phyloP scores from a whole-genome alignment of 2,329 filamentous ascomycete genomes.

The Onygena corvina region DNA sequence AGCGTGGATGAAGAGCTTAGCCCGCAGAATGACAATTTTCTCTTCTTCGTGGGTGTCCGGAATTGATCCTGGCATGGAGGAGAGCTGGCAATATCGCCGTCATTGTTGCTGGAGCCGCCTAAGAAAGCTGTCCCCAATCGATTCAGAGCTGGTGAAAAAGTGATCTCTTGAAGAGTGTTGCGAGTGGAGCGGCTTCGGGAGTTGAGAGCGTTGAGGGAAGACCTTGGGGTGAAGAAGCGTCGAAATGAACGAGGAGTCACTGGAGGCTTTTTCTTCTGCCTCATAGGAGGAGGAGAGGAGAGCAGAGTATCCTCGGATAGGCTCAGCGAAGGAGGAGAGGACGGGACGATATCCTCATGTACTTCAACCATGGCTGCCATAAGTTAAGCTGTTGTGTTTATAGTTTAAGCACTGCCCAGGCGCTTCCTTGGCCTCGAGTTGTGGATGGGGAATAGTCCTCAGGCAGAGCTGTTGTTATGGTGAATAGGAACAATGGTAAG shows the following conservation, averaged over 20 bases:
- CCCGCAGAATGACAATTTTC: constrained; percentile 34
- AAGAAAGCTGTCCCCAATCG: constrained; percentile 33
- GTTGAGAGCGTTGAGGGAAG: constrained; percentile 27
- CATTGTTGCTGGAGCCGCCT: constrained; percentile 25
- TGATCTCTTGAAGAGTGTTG: constrained; percentile 35
- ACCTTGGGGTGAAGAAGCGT: constrained; percentile 41
- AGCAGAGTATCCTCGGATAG: constrained; percentile 24
- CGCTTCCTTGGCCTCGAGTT: not conserved
- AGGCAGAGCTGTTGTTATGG: too few relatives aligned
- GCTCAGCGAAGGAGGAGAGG: constrained; percentile 14
- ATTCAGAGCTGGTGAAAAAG: constrained; percentile 31
- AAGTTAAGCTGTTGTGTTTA: not conserved
- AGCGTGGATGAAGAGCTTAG: constrained; percentile 32
- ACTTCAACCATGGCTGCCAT: constrained; percentile 7
- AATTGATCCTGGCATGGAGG: constrained; percentile 22
- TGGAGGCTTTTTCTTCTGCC: constrained; percentile 35
- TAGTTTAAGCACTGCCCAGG: not conserved
- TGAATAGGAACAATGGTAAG: too few relatives aligned
- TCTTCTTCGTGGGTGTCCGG: constrained; percentile 34
- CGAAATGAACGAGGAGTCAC: constrained; percentile 42
- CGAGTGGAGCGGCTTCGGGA: constrained; percentile 31
- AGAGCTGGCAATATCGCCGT: constrained; percentile 19
- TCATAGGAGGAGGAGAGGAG: constrained; percentile 34
- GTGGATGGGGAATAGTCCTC: too few relatives aligned
- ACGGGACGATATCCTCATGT: constrained; percentile 13